Evolutionary conservation across 768 basidiomycete genomes (phyloP).

Genomic region (Suillus sp.): DNA sequence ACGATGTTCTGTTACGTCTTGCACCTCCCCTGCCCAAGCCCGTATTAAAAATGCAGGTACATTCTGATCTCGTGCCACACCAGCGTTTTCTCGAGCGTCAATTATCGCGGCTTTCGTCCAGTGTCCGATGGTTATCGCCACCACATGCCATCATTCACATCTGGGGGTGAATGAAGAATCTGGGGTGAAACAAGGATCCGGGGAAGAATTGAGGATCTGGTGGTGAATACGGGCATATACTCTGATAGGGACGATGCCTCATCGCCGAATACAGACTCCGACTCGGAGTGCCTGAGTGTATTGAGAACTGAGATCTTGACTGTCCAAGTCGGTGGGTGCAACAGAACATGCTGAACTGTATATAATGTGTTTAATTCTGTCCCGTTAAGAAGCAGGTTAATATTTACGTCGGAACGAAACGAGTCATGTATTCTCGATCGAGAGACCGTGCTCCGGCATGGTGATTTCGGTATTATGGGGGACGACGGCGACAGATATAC

Average conservation of each 20-base stretch:
- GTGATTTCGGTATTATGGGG: constrained; percentile 34
- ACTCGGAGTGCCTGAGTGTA: no score
- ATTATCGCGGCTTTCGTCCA: constrained; percentile 60
- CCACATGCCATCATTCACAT: constrained; percentile 60
- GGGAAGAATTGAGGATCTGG: constrained; percentile 35
- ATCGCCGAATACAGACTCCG: constrained; percentile 56
- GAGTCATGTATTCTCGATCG: constrained; percentile 57
- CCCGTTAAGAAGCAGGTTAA: constrained; percentile 65
- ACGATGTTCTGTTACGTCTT: constrained; percentile 42
- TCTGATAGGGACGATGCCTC: constrained; percentile 50
- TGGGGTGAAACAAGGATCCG: constrained; percentile 18
- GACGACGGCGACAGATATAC: constrained; percentile 63
- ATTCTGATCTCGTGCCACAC: constrained; percentile 55
- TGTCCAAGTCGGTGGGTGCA: constrained; percentile 19
- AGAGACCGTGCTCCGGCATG: no score
- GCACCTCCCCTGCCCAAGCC: constrained; percentile 52
- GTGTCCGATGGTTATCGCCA: constrained; percentile 67
- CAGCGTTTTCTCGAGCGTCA: constrained; percentile 31
- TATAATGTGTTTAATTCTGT: constrained; percentile 49
- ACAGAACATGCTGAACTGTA: constrained; percentile 24
- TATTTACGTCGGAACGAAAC: constrained; percentile 65
- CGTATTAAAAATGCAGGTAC: constrained; percentile 55
- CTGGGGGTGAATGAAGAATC: no score
- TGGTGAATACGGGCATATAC: constrained; percentile 50
- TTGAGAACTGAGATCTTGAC: constrained; percentile 17